Conservation (phyloP, 805 yeast genomes). For the Metschnikowia baotianmanensis region DNA sequence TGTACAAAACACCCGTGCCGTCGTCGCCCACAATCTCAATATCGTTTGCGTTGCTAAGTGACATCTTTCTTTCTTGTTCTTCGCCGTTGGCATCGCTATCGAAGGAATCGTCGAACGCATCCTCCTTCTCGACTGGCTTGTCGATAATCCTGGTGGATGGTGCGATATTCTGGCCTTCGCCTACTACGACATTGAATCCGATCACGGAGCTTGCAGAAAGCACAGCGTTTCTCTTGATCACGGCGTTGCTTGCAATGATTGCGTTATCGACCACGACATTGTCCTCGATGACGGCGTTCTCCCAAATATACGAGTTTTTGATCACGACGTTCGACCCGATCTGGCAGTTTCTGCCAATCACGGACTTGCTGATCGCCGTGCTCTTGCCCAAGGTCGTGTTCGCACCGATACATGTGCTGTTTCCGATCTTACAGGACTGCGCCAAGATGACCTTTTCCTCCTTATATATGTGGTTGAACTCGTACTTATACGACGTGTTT, state of each 20-base stretch:
- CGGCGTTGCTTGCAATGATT: constrained; percentile 66
- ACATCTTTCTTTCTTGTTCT: constrained; percentile 22
- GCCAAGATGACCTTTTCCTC: constrained; percentile 87
- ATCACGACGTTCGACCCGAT: constrained; percentile 78
- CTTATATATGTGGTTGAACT: constrained; percentile 82
- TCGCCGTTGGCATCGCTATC: constrained; percentile 39
- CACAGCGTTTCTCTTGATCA: constrained; percentile 49
- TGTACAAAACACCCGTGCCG: constrained; percentile 51
- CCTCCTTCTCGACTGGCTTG: constrained; percentile 38
- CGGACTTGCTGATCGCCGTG: constrained; percentile 61
- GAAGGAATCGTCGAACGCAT: constrained; percentile 33
- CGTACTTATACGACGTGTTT: constrained; percentile 70
- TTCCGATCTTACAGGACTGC: constrained; percentile 84
- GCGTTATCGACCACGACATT: constrained; percentile 56
- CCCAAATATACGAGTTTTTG: constrained; percentile 83
- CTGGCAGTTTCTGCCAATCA: constrained; percentile 80
- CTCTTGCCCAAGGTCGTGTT: constrained; percentile 75
- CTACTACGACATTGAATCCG: constrained; percentile 72
- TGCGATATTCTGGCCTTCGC: constrained; percentile 48
- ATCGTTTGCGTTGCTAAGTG: constrained; percentile 11
- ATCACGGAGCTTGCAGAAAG: constrained; percentile 73
- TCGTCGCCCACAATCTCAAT: constrained; percentile 44
- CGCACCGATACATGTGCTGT: constrained; percentile 79
- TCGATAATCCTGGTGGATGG: constrained; percentile 53
- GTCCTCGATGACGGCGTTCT: constrained; percentile 70